A percentile compares a stretch with the other conserved stretches of the same genome.
phyloP scores from a whole-genome alignment of 1,284 basidiomycete genomes.

The Fomitopsis betulina region DNA sequence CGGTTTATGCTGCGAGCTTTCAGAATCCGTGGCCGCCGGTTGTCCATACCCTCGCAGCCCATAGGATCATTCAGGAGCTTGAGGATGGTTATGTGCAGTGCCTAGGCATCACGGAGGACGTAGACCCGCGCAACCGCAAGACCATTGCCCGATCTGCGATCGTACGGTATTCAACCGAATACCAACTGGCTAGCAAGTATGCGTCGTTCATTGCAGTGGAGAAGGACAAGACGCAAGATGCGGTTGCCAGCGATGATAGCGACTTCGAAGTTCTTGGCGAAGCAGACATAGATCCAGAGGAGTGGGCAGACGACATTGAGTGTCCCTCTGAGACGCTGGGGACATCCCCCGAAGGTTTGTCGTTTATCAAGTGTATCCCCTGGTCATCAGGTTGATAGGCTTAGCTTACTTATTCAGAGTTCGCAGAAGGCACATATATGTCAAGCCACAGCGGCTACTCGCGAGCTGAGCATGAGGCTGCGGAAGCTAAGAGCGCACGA shows the following conservation, averaged over 20 bases:
- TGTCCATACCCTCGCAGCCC: slow-evolving; percentile 50
- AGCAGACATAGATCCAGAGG: not conserved
- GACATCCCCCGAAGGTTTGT: not conserved
- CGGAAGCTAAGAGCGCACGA: not conserved
- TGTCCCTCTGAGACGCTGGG: not conserved
- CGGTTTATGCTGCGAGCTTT: slow-evolving; percentile 22
- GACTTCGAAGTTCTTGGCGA: not conserved
- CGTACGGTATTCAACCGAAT: slow-evolving; percentile 43
- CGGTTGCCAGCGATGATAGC: not conserved
- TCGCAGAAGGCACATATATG: not conserved
- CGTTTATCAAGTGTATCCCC: not conserved
- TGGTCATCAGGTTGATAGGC: not conserved
- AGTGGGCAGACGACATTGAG: not conserved
- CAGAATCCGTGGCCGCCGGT: slow-evolving; percentile 23
- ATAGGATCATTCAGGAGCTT: slow-evolving; percentile 45
- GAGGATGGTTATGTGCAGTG: slow-evolving; percentile 25
- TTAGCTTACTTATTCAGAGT: not conserved
- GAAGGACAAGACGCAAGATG: not conserved
- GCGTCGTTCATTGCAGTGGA: slow-evolving; percentile 57
- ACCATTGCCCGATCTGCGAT: slow-evolving; percentile 40
- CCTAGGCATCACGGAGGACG: not conserved
- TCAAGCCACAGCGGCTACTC: not conserved
- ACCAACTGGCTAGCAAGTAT: slow-evolving; percentile 45
- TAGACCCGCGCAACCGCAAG: not conserved
- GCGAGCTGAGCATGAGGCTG: not conserved